Percentiles rank a stretch among this genome's conserved stretches.
These are phyloP conservation scores for Cyclotella baltica DNA, from an alignment of 108 stramenopile species.

Conservation along the genomic window DNA sequence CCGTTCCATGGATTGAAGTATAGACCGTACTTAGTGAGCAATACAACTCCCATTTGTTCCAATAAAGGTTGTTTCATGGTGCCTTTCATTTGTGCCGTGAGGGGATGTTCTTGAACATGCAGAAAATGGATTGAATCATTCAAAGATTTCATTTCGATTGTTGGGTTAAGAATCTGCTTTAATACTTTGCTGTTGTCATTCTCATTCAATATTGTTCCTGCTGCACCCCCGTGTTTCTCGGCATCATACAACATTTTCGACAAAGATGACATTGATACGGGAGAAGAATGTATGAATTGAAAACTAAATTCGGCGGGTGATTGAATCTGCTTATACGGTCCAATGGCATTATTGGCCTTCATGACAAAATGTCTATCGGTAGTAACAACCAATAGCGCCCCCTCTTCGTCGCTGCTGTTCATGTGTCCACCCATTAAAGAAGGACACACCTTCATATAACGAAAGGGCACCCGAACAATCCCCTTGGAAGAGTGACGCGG, in stretches of 20 bases:
- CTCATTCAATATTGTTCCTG: neutral
- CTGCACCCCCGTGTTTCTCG: too few relatives aligned
- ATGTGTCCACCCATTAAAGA: conserved; percentile 13
- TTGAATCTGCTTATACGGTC: conserved; percentile 61
- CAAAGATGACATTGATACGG: conserved; percentile 54
- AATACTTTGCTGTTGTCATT: neutral
- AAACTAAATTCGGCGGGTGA: conserved; percentile 62
- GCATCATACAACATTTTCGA: conserved; percentile 59
- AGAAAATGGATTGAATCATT: conserved; percentile 71
- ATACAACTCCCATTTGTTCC: conserved; percentile 60
- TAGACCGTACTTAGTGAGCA: conserved; percentile 69
- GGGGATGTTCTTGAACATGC: conserved; percentile 69
- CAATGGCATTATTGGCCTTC: conserved; percentile 70
- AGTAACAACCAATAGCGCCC: conserved; percentile 33
- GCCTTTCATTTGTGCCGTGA: conserved; percentile 56
- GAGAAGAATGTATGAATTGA: conserved; percentile 79
- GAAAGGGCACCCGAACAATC: conserved; percentile 77
- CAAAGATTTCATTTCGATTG: conserved; percentile 71
- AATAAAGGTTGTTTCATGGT: conserved; percentile 62
- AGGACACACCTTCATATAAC: conserved; percentile 63
- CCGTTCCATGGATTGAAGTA: conserved; percentile 73
- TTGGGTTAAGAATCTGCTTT: conserved; percentile 54
- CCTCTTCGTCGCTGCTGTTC: conserved; percentile 24
- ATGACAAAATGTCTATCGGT: conserved; percentile 59
- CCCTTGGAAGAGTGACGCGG: conserved; percentile 69